These are phyloP conservation scores for Emmonsia crescens DNA, from an alignment of 2,329 filamentous ascomycete genomes.

Conservation along the genomic window DNA sequence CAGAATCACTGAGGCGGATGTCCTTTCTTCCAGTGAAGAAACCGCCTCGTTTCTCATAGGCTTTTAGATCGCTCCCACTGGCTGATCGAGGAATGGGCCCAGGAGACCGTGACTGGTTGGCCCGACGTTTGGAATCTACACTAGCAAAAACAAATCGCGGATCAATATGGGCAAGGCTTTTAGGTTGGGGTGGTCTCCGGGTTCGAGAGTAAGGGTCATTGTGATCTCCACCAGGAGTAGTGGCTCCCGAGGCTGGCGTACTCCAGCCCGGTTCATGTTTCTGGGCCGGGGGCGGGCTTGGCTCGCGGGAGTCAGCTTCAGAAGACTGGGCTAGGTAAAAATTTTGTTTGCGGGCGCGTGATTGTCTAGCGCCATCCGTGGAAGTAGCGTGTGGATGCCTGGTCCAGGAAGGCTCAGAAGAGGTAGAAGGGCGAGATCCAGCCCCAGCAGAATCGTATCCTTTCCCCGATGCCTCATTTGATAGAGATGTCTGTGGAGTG, in stretches of 20 bases:
- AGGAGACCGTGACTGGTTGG: conserved; percentile 37
- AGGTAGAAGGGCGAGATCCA: conserved; percentile 29
- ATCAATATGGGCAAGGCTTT: conserved; percentile 58
- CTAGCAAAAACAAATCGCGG: conserved; percentile 73
- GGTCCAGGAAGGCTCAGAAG: conserved; percentile 29
- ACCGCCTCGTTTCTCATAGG: conserved; percentile 42
- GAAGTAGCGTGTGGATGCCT: conserved; percentile 37
- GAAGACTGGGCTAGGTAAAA: conserved; percentile 48
- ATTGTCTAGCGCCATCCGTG: conserved; percentile 33
- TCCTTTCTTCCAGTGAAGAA: conserved; percentile 48
- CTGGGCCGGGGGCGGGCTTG: conserved; percentile 52
- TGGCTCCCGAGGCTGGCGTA: conserved; percentile 59
- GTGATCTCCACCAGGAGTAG: conserved; percentile 65
- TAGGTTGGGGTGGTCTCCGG: conserved; percentile 60
- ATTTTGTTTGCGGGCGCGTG: conserved; percentile 38
- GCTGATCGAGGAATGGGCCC: conserved; percentile 36
- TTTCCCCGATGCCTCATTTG: conserved; percentile 30
- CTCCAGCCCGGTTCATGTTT: conserved; percentile 35
- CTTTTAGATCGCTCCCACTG: conserved; percentile 32
- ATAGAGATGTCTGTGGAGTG: conserved; percentile 46
- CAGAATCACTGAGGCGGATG: conserved; percentile 37
- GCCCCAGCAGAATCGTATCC: conserved; percentile 19
- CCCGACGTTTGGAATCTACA: conserved; percentile 56
- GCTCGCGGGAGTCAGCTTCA: conserved; percentile 46
- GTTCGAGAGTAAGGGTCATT: conserved; percentile 83